Base-by-base conservation (phyloP, 805 yeast species). In the Candida insectalens region DNA sequence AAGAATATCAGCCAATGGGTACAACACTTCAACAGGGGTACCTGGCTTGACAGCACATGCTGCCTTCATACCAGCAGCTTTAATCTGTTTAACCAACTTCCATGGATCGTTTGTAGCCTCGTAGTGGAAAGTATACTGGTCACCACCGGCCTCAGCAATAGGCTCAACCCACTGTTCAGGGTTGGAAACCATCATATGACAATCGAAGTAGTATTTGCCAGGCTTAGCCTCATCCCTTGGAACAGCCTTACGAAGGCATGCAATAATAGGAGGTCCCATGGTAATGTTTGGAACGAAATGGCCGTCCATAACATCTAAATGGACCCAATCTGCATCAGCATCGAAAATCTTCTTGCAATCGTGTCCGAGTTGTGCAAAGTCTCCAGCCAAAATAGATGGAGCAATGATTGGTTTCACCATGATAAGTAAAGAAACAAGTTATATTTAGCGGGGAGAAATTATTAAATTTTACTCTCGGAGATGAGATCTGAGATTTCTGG, bases 221-320 rank as follows among this genome's bases (percentile, higher is more conserved):
- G 45, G 40, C 12, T 27, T 15, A 2, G 32, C 4, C 16, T 28
- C 37, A 29, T 50, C 49, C 50, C 78, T 67, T 33, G 97, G 95
- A 30, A 87, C 71, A 22, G 75, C 74, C 41, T 75, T 70, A 49
- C 96, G 74, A 51, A 88, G 70, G 22, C 83, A 74, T 36, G 75
- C 62, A 32, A 88, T 87, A 35, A 89, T 74, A 36, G 95, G 95
- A 25, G 94, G 85, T 18, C 99, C 99, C 50, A 92, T 66, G 1
- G 96, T 79, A 44, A 92, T 80, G 63, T 92, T 92, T 45, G 98
- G 98, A 32, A 92, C 99, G 55, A 92, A 92, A 60, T 89, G 88
- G 32, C 98, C 98, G 56, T 92, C 99, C 99, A 92, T 92, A 32
- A 92, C 89, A 59, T 92, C 99, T 34, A 92, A 76, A 59, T 92